These are phyloP conservation scores for Lepiota brunneoincarnata DNA, from an alignment of 768 basidiomycete genomes.

Conservation along the genomic window DNA sequence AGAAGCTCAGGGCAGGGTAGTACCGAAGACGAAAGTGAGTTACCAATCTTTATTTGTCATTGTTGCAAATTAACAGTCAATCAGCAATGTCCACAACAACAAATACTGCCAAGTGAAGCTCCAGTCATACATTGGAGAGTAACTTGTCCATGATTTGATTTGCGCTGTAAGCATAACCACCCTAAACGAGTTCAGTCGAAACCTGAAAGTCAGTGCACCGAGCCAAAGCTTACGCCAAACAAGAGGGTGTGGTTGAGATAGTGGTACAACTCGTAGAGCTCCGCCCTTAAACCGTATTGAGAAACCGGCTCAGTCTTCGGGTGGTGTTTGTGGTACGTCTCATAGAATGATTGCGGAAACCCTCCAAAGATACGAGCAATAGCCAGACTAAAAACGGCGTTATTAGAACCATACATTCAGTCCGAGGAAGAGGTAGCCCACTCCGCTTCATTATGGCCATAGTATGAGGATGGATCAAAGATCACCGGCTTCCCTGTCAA, in stretches of 20 bases:
- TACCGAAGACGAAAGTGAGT: conserved; percentile 15
- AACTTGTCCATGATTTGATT: conserved; percentile 40
- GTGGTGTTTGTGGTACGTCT: conserved; percentile 57
- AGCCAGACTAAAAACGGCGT: conserved; percentile 42
- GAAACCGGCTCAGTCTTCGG: conserved; percentile 65
- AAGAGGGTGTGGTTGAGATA: conserved; percentile 80
- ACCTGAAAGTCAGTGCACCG: conserved; percentile 6
- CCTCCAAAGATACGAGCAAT: conserved; percentile 83
- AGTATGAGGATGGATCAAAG: conserved; percentile 78
- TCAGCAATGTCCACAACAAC: conserved; percentile 4
- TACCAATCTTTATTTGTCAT: conserved; percentile 30
- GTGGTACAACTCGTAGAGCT: conserved; percentile 80
- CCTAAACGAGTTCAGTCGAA: conserved; percentile 28
- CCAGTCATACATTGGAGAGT: conserved; percentile 7
- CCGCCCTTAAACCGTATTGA: conserved; percentile 60
- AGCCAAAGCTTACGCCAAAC: conserved; percentile 58
- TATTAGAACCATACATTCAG: not conserved
- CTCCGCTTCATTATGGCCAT: conserved; percentile 83
- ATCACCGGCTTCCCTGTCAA: conserved; percentile 58
- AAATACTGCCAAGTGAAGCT: not conserved
- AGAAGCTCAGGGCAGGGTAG: not conserved
- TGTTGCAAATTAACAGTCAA: conserved; percentile 19
- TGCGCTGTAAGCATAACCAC: conserved; percentile 53
- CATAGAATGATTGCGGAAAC: conserved; percentile 60
- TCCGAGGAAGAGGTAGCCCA: conserved; percentile 28